Evolutionary conservation across 2,329 filamentous ascomycete genomes (phyloP), one percentile per base, ranked within the genome.

Genomic region (Colletotrichum orbiculare): DNA sequence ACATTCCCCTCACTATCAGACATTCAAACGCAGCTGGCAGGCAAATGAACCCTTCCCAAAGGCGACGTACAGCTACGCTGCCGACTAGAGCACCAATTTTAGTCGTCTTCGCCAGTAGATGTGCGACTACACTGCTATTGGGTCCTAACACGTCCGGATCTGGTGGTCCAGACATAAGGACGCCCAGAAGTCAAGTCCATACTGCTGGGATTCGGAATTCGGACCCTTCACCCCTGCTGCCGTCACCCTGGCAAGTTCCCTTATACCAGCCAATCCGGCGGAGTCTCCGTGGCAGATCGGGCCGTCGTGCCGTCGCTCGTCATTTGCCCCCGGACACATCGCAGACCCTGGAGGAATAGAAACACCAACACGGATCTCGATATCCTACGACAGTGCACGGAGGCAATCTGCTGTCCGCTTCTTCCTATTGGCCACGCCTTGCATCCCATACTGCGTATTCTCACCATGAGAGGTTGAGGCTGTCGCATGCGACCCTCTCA

Each of bases 231-330:
- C 47, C 47, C 42, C 37, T 8, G 17, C 17, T 8, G 17, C 17
- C 17, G 25, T 38, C 37, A 37, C 33, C 58, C 52, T 57, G 53
- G 25, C 52, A 57, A 47, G 33, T 46, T 52, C 58, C 48, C 49
- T 15, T 41, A 42, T 46, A 47, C 53, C 38, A 66, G 50, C 64
- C 64, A 64, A 66, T 60, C 60, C 53, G 54, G n/a, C 48, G 43
- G 13, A 5, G 11, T 37, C 17, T 12, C 42, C 17, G 17, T 38
- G 64, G 49, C 34, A 25, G 41, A 48, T 41, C 64, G 64, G 64
- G 42, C 64, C 64, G 64, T 15, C 54, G 43, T 41, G 45, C 64
- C 64, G 64, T 35, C 41, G 17, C 42, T 45, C 34, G 43, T 38
- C 35, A 34, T 49, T 33, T 49, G 34, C 38, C 25, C 13, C 47